phyloP scores from a whole-genome alignment of 73 alveolate species.

The Stentor roeselii region DNA sequence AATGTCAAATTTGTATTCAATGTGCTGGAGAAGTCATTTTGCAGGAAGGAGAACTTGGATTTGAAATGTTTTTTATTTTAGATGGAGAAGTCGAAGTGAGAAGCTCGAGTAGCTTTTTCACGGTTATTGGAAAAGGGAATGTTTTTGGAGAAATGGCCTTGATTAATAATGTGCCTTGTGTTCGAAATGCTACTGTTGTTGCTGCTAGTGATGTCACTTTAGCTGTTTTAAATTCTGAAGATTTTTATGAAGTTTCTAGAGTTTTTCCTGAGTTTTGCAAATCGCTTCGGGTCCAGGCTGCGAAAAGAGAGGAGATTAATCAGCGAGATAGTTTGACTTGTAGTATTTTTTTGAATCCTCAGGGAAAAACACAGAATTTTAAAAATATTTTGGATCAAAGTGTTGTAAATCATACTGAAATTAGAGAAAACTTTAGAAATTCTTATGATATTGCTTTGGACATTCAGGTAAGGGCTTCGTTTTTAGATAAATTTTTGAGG shows the following conservation, averaged over 20 bases:
- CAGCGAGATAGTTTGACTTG: background rate
- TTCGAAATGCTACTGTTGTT: constrained; percentile 29
- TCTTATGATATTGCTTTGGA: background rate
- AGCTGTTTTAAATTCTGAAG: constrained; percentile 46
- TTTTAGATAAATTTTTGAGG: background rate
- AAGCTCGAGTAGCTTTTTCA: constrained; percentile 27
- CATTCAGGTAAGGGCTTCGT: background rate
- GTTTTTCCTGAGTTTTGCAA: constrained; percentile 48
- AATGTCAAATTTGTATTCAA: constrained; percentile 31
- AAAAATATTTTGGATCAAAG: background rate
- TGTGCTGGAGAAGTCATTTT: constrained; percentile 49
- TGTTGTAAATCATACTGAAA: background rate
- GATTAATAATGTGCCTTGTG: background rate
- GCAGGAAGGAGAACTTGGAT: constrained; percentile 53
- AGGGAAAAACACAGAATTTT: background rate
- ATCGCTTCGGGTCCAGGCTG: constrained; percentile 15
- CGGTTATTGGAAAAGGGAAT: constrained; percentile 32
- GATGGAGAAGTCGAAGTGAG: constrained; percentile 46
- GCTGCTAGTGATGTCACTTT: constrained; percentile 36
- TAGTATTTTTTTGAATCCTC: background rate
- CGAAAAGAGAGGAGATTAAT: background rate
- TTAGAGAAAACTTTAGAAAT: background rate
- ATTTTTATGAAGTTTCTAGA: constrained; percentile 42
- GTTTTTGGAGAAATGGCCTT: constrained; percentile 43
- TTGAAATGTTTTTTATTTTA: constrained; percentile 53